phyloP scores from a whole-genome alignment of 331 rosid genomes.

The Rosa hybrid region DNA sequence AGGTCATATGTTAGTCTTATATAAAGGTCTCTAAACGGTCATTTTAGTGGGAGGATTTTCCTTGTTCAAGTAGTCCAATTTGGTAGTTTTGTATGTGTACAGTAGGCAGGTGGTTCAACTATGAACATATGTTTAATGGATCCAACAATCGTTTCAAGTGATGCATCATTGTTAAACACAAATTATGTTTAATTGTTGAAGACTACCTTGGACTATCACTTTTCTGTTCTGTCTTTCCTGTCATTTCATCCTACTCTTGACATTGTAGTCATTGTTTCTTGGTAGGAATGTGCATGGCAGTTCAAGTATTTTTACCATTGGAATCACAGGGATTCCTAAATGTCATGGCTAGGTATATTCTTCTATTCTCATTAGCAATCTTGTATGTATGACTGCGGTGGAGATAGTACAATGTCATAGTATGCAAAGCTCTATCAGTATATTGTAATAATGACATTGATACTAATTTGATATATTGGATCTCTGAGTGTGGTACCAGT shows the following conservation, averaged over 20 bases:
- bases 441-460: background rate
- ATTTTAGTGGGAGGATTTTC: background rate
- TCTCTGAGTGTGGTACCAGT: background rate
- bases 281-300: conserved; percentile 97
- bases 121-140: background rate
- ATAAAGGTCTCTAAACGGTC: background rate
- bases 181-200: background rate
- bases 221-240: background rate
- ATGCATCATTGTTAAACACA: background rate
- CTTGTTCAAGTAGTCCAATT: background rate
- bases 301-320: conserved; percentile 78
- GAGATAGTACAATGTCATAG: background rate
- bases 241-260: conserved; percentile 12
- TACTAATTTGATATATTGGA: background rate
- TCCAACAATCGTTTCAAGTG: background rate
- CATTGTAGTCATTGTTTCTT: conserved; percentile 28
- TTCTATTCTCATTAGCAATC: conserved; percentile 4
- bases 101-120: background rate
- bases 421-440: background rate
- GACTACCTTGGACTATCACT: conserved; percentile 2
- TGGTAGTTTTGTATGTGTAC: background rate
- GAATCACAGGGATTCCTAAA: conserved; percentile 77
- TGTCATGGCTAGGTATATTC: conserved; percentile 74
- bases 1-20: no score
- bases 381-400: background rate